A percentile compares a stretch with the other conserved stretches of the same genome.
These are phyloP conservation scores for Penicillium canariense DNA, from an alignment of 495 filamentous ascomycete species.

Conservation along the genomic window DNA sequence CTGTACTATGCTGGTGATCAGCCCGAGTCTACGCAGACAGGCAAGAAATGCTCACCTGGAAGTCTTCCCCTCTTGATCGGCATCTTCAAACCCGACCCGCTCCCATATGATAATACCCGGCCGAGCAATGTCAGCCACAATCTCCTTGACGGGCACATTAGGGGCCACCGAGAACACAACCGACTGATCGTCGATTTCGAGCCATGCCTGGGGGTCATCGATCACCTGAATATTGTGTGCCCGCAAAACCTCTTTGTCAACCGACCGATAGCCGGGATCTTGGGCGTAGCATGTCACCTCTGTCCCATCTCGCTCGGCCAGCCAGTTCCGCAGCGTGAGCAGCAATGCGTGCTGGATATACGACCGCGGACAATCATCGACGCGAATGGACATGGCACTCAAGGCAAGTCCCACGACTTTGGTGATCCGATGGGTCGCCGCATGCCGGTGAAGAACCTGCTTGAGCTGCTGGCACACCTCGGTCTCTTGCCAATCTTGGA, in stretches of 20 bases:
- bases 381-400: constrained; percentile 4
- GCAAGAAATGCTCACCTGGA: neutral
- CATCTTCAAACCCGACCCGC: constrained; percentile 2
- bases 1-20: constrained; percentile 9
- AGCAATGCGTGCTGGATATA: constrained; percentile 16
- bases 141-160: constrained; percentile 32
- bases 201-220: constrained; percentile 32
- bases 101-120: constrained; percentile 35
- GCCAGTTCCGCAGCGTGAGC: constrained; percentile 13
- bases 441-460: constrained; percentile 2
- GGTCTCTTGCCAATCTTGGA: constrained; percentile 4
- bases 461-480: constrained; percentile 7
- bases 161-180: constrained; percentile 28
- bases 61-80: constrained; percentile 2
- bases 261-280: constrained; percentile 24
- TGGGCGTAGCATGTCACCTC: constrained; percentile 21
- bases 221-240: constrained; percentile 22
- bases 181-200: constrained; percentile 30
- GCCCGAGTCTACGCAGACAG: too few relatives aligned
- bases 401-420: constrained; percentile 17
- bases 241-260: constrained; percentile 22
- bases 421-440: constrained; percentile 5
- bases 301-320: neutral
- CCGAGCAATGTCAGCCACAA: constrained; percentile 32
- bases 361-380: neutral